Evolutionary conservation across 331 rosid species (phyloP).

Genomic region (Rhamnella rubrinervis): DNA sequence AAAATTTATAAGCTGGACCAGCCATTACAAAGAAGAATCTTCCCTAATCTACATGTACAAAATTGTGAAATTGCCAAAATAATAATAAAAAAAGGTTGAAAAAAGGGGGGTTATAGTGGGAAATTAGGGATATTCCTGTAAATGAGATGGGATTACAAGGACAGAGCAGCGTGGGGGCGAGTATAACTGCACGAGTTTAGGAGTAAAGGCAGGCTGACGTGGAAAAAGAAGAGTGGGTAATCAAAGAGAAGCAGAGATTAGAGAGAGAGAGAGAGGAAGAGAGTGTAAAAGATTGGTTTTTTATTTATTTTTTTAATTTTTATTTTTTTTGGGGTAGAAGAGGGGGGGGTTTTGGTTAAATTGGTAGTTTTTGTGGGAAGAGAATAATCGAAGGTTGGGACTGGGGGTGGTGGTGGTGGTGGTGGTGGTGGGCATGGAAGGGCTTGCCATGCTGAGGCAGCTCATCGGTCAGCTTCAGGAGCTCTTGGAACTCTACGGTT

Average conservation of each 20-base stretch:
- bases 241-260: background rate
- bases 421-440: slow-evolving; percentile 56
- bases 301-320: too few species aligned
- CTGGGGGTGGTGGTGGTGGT: background rate
- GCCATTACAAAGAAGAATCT: too few species aligned
- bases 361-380: background rate
- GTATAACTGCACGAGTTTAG: slow-evolving; percentile 16
- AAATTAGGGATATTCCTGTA: too few species aligned
- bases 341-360: too few species aligned
- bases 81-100: too few species aligned
- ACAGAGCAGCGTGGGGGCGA: slow-evolving; percentile 26
- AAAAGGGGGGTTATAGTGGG: too few species aligned
- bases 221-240: slow-evolving; percentile 29
- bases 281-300: slow-evolving; percentile 13
- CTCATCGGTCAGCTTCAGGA: slow-evolving; percentile 86
- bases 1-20: too few species aligned
- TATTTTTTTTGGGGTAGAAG: too few species aligned
- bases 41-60: too few species aligned
- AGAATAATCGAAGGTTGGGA: background rate
- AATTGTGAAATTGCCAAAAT: too few species aligned
- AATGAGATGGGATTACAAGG: background rate
- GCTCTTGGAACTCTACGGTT: slow-evolving; percentile 46
- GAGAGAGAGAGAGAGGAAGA: background rate
- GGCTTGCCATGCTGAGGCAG: slow-evolving; percentile 77
- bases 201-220: slow-evolving; percentile 28